Evolutionary conservation across 768 basidiomycete genomes (phyloP).

Genomic region (Punctularia strigosozonata): DNA sequence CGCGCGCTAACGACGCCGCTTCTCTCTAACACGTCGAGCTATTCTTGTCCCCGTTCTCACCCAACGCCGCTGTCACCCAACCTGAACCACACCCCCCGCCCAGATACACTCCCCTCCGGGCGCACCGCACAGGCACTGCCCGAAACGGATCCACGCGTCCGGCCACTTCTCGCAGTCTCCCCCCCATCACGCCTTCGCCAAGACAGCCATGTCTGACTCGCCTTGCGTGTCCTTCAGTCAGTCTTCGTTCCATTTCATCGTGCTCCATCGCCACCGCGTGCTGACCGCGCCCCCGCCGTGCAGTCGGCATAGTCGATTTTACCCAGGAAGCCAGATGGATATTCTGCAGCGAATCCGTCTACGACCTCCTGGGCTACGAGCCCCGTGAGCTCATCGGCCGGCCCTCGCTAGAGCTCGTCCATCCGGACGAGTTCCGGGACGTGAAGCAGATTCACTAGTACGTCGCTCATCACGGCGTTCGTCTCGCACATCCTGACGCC

Average conservation of each 20-base stretch:
- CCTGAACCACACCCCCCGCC: too few species aligned
- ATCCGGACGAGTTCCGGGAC: constrained; percentile 65
- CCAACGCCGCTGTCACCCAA: too few species aligned
- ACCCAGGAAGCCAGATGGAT: constrained; percentile 64
- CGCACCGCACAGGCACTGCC: too few species aligned
- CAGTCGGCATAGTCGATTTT: constrained; percentile 77
- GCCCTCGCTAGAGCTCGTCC: constrained; percentile 64
- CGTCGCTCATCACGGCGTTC: constrained; percentile 9
- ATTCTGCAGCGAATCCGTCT: constrained; percentile 54
- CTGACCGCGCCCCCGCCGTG: constrained; percentile 4
- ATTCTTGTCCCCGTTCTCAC: too few species aligned
- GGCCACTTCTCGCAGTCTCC: too few species aligned
- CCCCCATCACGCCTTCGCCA: too few species aligned
- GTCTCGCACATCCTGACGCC: neutral
- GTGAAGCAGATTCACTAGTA: constrained; percentile 66
- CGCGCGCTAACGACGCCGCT: too few species aligned
- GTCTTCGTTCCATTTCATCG: constrained; percentile 20
- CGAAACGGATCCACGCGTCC: too few species aligned
- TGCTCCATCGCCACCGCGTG: constrained; percentile 1
- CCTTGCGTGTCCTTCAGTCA: constrained; percentile 71
- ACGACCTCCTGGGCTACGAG: constrained; percentile 62
- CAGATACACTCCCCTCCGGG: too few species aligned
- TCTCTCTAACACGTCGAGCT: too few species aligned
- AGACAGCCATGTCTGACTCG: constrained; percentile 3
- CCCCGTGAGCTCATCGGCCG: constrained; percentile 58